These are phyloP conservation scores for Hura crepitans DNA, from an alignment of 441 rosid species.

Conservation along the genomic window DNA sequence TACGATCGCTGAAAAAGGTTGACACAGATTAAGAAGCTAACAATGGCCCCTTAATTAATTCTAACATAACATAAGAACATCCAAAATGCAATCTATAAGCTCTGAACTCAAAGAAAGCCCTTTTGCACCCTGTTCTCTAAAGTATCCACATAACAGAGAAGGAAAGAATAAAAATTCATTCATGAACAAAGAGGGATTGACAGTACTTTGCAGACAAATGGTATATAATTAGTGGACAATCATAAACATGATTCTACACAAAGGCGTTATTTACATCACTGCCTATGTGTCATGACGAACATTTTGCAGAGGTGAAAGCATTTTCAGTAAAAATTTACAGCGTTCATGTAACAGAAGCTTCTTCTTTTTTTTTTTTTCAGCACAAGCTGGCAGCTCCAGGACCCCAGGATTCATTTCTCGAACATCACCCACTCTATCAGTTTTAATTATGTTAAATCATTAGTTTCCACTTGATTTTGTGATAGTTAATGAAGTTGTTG, in stretches of 20 bases:
- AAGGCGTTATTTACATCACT: no score
- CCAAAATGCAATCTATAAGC: background rate
- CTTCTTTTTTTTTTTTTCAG: background rate
- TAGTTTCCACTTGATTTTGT: background rate
- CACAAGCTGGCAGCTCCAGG: background rate
- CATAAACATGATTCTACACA: no score
- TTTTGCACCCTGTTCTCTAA: background rate
- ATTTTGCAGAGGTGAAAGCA: background rate
- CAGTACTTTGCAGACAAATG: background rate
- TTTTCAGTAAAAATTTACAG: background rate
- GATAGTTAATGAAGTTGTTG: background rate
- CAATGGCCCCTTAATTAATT: background rate
- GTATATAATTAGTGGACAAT: background rate
- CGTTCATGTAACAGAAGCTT: background rate
- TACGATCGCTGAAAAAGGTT: slow-evolving; percentile 64
- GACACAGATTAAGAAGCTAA: slow-evolving; percentile 4
- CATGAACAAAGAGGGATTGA: background rate
- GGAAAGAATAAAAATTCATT: background rate
- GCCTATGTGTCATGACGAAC: background rate
- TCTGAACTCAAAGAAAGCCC: background rate
- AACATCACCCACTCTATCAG: background rate
- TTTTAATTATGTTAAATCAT: background rate
- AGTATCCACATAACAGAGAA: background rate
- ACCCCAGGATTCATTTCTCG: background rate
- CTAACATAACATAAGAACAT: background rate